A percentile compares a stretch with the other conserved stretches of the same genome.
Evolutionary conservation across 305 asterid genomes (phyloP).

Genomic region (Striga hermonthica): DNA sequence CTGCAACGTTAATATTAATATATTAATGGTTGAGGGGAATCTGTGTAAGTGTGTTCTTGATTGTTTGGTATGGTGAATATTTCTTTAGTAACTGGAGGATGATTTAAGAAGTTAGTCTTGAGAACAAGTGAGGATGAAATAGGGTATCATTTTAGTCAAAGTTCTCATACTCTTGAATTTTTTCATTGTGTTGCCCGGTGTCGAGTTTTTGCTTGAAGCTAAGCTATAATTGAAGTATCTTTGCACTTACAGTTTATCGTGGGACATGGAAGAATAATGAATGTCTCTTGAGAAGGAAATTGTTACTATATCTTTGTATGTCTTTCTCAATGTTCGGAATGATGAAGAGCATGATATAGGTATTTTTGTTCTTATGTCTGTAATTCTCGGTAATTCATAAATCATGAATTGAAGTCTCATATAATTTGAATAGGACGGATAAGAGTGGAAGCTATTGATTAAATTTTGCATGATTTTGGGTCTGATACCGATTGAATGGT

Average conservation of each 20-base stretch:
- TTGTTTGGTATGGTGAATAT: constrained; percentile 1
- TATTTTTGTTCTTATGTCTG: not conserved
- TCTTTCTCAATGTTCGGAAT: not conserved
- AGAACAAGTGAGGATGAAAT: too few species aligned
- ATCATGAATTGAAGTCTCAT: not conserved
- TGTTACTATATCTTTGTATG: too few species aligned
- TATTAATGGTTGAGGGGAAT: not conserved
- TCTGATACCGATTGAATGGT: too few species aligned
- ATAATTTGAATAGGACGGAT: not conserved
- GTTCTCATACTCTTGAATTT: too few species aligned
- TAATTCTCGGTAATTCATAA: not conserved
- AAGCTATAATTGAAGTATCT: too few species aligned
- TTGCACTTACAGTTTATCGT: too few species aligned
- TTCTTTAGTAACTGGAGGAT: constrained; percentile 4
- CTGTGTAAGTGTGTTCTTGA: not conserved
- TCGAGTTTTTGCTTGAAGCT: too few species aligned
- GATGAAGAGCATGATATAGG: not conserved
- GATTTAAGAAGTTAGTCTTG: not conserved
- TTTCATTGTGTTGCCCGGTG: too few species aligned
- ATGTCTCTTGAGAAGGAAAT: too few species aligned
- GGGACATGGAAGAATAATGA: too few species aligned
- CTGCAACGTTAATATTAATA: constrained; percentile 13
- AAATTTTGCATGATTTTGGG: not conserved
- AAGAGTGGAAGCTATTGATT: not conserved
- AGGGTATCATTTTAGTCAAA: too few species aligned